phyloP scores from a whole-genome alignment of 805 yeast species.

The Starmerella vaccinii region DNA sequence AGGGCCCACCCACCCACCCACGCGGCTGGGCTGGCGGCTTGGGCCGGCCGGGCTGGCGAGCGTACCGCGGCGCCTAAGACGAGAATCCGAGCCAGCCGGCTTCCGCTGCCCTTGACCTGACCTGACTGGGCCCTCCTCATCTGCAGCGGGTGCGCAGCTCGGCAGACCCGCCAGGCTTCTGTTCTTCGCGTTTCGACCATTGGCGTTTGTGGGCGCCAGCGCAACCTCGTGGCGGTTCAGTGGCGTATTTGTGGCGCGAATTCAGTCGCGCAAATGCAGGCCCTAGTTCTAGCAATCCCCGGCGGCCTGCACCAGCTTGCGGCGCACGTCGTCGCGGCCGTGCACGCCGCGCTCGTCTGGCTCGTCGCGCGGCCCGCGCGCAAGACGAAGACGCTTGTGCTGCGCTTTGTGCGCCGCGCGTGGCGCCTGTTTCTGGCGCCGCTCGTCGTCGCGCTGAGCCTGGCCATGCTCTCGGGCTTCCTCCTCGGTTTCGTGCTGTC shows the following conservation, averaged over 20 bases:
- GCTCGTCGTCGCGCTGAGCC: neutral
- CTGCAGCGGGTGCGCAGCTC: neutral
- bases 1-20: too few species aligned
- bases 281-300: neutral
- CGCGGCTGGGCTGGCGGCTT: too few species aligned
- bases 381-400: neutral
- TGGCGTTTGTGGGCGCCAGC: too few species aligned
- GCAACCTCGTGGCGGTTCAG: too few species aligned
- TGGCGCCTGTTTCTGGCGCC: slow-evolving; percentile 3
- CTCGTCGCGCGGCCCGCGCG: neutral
- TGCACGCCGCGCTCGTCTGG: neutral
- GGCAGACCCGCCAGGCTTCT: neutral
- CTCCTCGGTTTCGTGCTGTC: slow-evolving; percentile 3
- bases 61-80: too few species aligned
- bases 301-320: neutral
- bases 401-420: neutral
- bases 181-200: too few species aligned
- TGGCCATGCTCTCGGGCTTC: slow-evolving; percentile 3
- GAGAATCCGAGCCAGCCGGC: neutral
- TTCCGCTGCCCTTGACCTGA: neutral
- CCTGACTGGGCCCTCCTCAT: neutral
- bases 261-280: neutral
- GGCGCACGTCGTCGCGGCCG: neutral
- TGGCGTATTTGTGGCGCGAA: too few species aligned
- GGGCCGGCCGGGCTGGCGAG: too few species aligned